Conservation (phyloP, 805 yeast genomes). For the Candida michaelii region DNA sequence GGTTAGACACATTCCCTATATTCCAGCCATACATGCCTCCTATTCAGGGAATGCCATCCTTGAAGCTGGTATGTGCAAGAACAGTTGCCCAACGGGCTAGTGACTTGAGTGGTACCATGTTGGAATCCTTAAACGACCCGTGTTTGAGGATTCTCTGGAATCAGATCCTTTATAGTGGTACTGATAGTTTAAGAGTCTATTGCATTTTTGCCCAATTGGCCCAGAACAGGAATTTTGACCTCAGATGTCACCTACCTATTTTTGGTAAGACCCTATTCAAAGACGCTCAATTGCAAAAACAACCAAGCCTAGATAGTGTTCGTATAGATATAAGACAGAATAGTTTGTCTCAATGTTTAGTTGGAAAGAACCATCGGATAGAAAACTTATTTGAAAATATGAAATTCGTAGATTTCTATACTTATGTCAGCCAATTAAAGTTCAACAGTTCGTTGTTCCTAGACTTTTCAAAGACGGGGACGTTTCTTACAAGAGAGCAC, state of each 20-base stretch:
- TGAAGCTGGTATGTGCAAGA: constrained; percentile 25
- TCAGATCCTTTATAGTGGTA: constrained; percentile 20
- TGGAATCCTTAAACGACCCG: constrained; percentile 25
- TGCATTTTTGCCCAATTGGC: constrained; percentile 1
- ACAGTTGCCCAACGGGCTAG: constrained; percentile 29
- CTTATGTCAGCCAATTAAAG: constrained; percentile 18
- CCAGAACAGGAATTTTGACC: constrained; percentile 12
- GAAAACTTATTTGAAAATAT: constrained; percentile 37
- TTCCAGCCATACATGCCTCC: background rate
- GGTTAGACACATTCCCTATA: constrained; percentile 15
- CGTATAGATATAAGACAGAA: background rate
- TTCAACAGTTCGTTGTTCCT: constrained; percentile 22
- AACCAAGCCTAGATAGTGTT: background rate
- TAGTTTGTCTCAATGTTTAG: background rate
- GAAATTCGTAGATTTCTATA: constrained; percentile 21
- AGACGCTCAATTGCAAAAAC: constrained; percentile 1
- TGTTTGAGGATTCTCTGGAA: constrained; percentile 37
- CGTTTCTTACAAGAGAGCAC: constrained; percentile 20
- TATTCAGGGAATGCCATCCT: constrained; percentile 11
- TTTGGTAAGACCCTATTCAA: background rate
- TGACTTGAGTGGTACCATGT: constrained; percentile 17
- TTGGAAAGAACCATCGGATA: constrained; percentile 25
- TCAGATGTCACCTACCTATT: constrained; percentile 24
- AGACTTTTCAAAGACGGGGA: constrained; percentile 25
- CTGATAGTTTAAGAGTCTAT: constrained; percentile 29